Evolutionary conservation across 2,329 filamentous ascomycete species (phyloP), one percentile per base, ranked within the genome.

Genomic region (Rutstroemia sydowiana): DNA sequence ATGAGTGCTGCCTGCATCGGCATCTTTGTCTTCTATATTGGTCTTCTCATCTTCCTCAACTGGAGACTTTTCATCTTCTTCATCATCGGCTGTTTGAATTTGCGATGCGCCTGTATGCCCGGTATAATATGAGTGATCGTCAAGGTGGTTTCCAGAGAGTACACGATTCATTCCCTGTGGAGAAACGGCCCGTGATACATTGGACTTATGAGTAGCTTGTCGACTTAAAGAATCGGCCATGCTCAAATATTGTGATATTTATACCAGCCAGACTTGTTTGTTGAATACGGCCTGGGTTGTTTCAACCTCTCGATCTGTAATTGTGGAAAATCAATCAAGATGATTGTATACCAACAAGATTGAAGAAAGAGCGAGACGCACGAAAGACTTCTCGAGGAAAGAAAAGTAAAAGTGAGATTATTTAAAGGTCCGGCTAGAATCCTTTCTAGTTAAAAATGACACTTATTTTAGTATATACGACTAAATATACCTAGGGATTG

Each of bases 131-230:
- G 32, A 39, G 16, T 57, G 53, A 36, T 63, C 61, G 40, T 61
- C 59, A 2, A 59, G 51, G 42, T 62, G 56, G 18, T 50, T 59
- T 21, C 60, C 58, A 7, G 61, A 61, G 3, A 52, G 30, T n/a
- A 60, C 32, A 52, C 55, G 53, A 28, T 43, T 36, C 3, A 64
- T 47, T 2, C 40, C 45, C 2, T 46, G 32, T 43, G 54, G 30
- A 2, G 54, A 57, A 30, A 45, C 37, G 16, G 59, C 53, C 26
- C 50, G 48, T 46, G 48, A 45, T 45, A 41, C 48, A 30, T 23
- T 34, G 23, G 48, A 51, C 32, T 51, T 51, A 9, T 18, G 14
- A 11, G 48, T 51, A 23, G 32, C 41, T 39, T 45, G 32, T 26
- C 32, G 45, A n/a, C 23, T 20, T 20, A 51, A n/a, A 5, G 16